These are phyloP conservation scores for Turnera subulata DNA, from an alignment of 345 rosid genomes.

Conservation along the genomic window DNA sequence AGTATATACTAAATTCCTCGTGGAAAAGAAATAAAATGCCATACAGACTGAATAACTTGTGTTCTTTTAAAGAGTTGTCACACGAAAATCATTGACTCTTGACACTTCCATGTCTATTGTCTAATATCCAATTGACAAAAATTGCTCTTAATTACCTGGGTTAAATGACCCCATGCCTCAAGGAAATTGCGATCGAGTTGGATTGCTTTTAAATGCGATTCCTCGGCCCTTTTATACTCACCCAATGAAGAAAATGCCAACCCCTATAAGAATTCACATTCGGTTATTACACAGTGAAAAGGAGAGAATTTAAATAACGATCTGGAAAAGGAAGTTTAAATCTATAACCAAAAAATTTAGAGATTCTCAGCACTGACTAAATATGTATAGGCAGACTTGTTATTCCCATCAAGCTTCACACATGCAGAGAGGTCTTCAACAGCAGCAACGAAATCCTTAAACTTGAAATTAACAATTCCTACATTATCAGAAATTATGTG, in stretches of 20 bases:
- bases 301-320: slow-evolving; percentile 6
- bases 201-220: slow-evolving; percentile 76
- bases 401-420: slow-evolving; percentile 72
- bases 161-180: slow-evolving; percentile 91
- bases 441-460: slow-evolving; percentile 85
- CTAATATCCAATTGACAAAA: slow-evolving; percentile 9
- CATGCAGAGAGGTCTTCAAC: slow-evolving; percentile 77
- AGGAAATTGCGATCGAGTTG: slow-evolving; percentile 71
- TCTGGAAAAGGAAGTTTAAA: not conserved
- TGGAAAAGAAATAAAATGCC: too few species aligned
- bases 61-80: too few species aligned
- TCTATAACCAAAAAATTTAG: slow-evolving; percentile 11
- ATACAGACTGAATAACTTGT: too few species aligned
- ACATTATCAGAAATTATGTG: slow-evolving; percentile 30
- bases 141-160: slow-evolving; percentile 50
- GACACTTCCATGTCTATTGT: too few species aligned
- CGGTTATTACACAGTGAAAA: slow-evolving; percentile 13
- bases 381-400: slow-evolving; percentile 89
- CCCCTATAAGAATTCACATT: slow-evolving; percentile 47
- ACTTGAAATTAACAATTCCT: slow-evolving; percentile 94
- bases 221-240: slow-evolving; percentile 77
- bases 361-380: slow-evolving; percentile 48
- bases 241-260: slow-evolving; percentile 71
- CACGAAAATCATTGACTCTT: too few species aligned
- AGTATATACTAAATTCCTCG: too few species aligned